Evolutionary conservation across 2,329 filamentous ascomycete species (phyloP), one percentile per base, ranked within the genome.

Genomic region (Chaetomiaceae sp.): DNA sequence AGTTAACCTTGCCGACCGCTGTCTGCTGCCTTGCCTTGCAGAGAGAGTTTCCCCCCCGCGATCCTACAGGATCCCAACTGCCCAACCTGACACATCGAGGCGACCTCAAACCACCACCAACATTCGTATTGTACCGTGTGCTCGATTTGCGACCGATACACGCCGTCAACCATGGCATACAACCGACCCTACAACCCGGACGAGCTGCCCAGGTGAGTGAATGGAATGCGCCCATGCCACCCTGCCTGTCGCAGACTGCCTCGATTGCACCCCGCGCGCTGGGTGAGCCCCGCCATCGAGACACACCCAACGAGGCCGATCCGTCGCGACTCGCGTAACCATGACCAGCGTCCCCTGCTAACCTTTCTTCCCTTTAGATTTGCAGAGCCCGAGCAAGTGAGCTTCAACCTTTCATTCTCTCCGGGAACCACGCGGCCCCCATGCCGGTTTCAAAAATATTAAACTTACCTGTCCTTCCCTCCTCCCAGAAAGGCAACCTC

Each of bases 181-280:
- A 95, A 95, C 72, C 84, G 83, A 68, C 82, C 86, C 50, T 93
- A 90, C 74, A 95, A 99, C 69, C 91, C 91, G 30, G 92, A 99
- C 75, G 88, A 90, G 66, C 82, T 99, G 58, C 92, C 92, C 66
- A 89, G 89, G 87, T 93, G 78, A 73, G 85, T 71, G 16, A 21
- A 33, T n/a, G n/a, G n/a, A n/a, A n/a, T n/a, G n/a, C 27, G 23
- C 3, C n/a, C 17, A 42, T n/a, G 16, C 14, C 10, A 9, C 38
- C 7, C 23, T 16, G 31, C 33, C 46, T 21, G 37, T 44, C 46
- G 47, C 46, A 41, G 34, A 21, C 47, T 6, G 13, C 50, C 35
- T n/a, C 41, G 45, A 31, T 49, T 31, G 10, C 19, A 14, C 35
- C n/a, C 20, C 6, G 31, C 23, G 34, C 16, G n/a, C 30, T 8